These are phyloP conservation scores for Camellia oleifera DNA, from an alignment of 179 eudicot genomes.

Conservation along the genomic window DNA sequence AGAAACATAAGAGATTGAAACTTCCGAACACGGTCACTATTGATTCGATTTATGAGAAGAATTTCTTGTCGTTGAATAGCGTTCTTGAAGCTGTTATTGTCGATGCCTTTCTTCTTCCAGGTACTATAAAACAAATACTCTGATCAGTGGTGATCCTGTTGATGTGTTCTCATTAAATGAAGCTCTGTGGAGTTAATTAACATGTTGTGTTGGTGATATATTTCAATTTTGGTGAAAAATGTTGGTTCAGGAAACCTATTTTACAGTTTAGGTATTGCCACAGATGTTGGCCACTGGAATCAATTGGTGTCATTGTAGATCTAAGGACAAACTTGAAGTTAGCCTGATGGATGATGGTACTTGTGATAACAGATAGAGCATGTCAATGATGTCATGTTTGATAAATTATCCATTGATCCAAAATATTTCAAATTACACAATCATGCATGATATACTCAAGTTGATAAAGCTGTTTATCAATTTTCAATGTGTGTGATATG, in stretches of 20 bases:
- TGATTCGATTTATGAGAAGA: conserved; percentile 77
- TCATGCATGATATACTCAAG: neutral
- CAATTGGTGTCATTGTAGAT: neutral
- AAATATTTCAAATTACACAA: neutral
- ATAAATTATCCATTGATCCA: neutral
- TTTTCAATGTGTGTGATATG: neutral
- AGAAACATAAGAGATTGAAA: conserved; percentile 60
- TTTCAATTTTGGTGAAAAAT: neutral
- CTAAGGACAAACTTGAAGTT: neutral
- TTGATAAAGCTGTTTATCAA: neutral
- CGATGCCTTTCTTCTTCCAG: conserved; percentile 69
- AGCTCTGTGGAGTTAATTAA: neutral
- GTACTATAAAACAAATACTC: conserved; percentile 26
- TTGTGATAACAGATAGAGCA: neutral
- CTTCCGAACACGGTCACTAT: conserved; percentile 67
- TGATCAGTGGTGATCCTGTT: neutral
- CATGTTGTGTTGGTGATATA: too few relatives aligned
- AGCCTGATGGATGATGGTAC: neutral
- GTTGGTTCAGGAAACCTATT: too few relatives aligned
- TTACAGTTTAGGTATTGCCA: neutral
- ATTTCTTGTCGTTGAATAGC: conserved; percentile 66
- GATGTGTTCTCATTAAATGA: neutral
- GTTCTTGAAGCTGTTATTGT: conserved; percentile 79
- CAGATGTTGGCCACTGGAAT: neutral
- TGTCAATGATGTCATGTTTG: neutral